A percentile compares a stretch with the other conserved stretches of the same genome.
phyloP scores from a whole-genome alignment of 2,329 filamentous ascomycete genomes.

The Clarireedia homoeocarpa region DNA sequence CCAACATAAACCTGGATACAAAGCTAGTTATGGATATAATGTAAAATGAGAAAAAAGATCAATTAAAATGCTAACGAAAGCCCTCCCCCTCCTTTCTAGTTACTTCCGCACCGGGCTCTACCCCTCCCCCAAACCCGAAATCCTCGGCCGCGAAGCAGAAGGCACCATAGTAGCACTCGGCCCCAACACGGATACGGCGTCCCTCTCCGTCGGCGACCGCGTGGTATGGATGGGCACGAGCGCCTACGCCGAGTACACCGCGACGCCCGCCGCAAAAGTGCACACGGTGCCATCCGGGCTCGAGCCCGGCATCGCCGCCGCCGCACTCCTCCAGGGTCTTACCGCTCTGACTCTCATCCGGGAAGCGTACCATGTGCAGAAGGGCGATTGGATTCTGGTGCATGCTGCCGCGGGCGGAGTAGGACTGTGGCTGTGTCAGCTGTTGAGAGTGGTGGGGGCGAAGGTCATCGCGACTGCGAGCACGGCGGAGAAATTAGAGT shows the following conservation, averaged over 20 bases:
- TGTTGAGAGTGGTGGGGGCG: conserved; percentile 65
- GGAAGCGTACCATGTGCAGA: conserved; percentile 63
- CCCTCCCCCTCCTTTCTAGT: conserved; percentile 27
- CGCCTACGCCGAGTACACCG: conserved; percentile 51
- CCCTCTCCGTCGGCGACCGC: conserved; percentile 55
- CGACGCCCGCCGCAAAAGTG: conserved; percentile 44
- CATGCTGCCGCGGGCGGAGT: conserved; percentile 84
- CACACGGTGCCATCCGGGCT: conserved; percentile 58
- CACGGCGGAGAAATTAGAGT: conserved; percentile 60
- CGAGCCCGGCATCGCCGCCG: conserved; percentile 54
- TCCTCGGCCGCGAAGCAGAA: conserved; percentile 72
- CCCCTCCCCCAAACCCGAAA: conserved; percentile 60
- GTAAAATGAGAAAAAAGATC: not conserved
- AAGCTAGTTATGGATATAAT: too few species aligned
- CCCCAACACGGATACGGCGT: conserved; percentile 37
- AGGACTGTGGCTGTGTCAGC: conserved; percentile 65
- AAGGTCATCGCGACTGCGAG: conserved; percentile 74
- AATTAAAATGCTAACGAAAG: not conserved
- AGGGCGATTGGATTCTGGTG: conserved; percentile 74
- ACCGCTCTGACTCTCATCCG: conserved; percentile 75
- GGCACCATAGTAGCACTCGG: conserved; percentile 61
- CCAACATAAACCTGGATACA: too few species aligned
- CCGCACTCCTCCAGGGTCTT: conserved; percentile 67
- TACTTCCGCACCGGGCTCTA: conserved; percentile 92
- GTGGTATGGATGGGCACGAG: conserved; percentile 59